Base-by-base conservation (phyloP, 2,329 filamentous ascomycete species). In the Fusarium stilboides region DNA sequence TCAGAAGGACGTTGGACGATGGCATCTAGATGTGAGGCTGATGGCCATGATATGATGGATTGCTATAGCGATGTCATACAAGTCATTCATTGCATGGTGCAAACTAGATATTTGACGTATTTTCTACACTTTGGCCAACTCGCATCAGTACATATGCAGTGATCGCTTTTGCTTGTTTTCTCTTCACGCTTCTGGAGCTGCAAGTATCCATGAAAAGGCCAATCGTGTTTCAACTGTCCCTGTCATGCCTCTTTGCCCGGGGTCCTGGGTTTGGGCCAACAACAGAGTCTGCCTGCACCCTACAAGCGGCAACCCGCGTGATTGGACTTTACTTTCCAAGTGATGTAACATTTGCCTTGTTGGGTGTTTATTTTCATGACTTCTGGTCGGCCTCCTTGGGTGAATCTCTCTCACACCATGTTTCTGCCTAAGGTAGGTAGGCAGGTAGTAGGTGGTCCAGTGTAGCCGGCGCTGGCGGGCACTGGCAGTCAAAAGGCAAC, bases 21-120 rank as follows among this genome's bases (percentile, higher is more conserved):
- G n/a, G 34, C 22, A 43, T 42, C 9, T 45, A 33, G 40, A 31
- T 26, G 49, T 37, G 63, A 66, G 44, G 22, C 22, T 44, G 39
- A 37, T 46, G 34, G 36, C 31, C 33, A 42, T 44, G 36, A 20
- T 15, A 20, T 36, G 44, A 19, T 15, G 28, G 40, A 42, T 49
- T 53, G 37, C 54, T 49, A 28, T 36, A 50, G 28, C 45, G 14
- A 36, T 43, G 17, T 15, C 46, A 49, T 50, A 20, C 47, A 40
- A 62, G 40, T 40, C 47, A 42, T 40, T 36, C 43, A 36, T 20
- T 47, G 28, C 22, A 22, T 57, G 43, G 20, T 40, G 39, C 59
- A 63, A 17, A 36, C 37, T 69, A 54, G 34, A 49, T 61, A 46
- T 51, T 51, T 59, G 47, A 52, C 33, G 24, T 68, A 24, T 39